Base-by-base conservation (phyloP, 2,329 filamentous ascomycete genomes). In the Pseudogymnoascus sp. region DNA sequence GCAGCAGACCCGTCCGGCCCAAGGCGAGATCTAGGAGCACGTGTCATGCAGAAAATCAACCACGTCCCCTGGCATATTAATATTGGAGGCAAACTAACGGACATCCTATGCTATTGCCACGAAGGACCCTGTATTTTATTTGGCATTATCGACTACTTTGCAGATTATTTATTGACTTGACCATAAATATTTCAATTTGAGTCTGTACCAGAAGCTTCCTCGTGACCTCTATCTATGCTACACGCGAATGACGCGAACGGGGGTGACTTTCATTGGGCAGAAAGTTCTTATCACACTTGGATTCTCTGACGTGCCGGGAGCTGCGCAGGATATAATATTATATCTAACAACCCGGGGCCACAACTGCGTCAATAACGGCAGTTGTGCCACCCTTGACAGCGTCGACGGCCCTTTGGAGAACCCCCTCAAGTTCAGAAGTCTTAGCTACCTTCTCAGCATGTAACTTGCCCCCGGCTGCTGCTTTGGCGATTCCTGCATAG, bases 401-500 rank as follows among this genome's bases (percentile, higher is more conserved):
- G 68, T 83, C 76, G 7, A 89, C 78, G 6, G 86, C 87, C 69
- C 84, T 77, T 0, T 80, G 80, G 60, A 88, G 71, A 59, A 83
- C 69, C 63, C 75, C 78, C 1, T 79, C 76, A 60, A 89, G 70
- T 42, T 88, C 82, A 3, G 79, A 78, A 1, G 81, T 81, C 4
- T 80, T 85, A 1, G 79, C 78, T 1, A 85, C 85, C 64, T 80
- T 77, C 5, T 78, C 84, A 4, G 85, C 84, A 83, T 85, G 88
- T 2, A 85, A 70, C 61, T 84, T 77, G 0, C 85, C 85, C 6
- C 86, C 86, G 0, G 81, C 80, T 0, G 87, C 85, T 5, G 87
- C 87, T 72, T 83, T 85, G 0, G 87, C 87, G 65, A 89, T 88
- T 0, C 86, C 86, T 0, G 84, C 77, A 69, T 88, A 89, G 66